Evolutionary conservation across 2,329 filamentous ascomycete species (phyloP).

Genomic region (Penicillium olsonii): DNA sequence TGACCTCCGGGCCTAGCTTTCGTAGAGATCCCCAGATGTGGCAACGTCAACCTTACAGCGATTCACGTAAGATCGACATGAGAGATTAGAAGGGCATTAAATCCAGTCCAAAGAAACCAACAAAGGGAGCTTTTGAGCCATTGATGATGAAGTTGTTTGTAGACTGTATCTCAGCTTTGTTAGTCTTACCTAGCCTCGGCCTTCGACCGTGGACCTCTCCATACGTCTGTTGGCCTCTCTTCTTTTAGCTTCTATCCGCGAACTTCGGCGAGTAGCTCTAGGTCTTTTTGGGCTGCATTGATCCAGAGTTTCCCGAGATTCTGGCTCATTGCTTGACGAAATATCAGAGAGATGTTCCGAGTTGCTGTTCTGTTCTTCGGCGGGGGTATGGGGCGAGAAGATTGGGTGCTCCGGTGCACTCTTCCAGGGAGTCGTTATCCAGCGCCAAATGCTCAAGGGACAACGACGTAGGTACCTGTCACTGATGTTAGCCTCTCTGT

Average conservation of each 20-base stretch:
- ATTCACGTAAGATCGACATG: too few relatives aligned
- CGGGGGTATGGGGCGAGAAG: neutral
- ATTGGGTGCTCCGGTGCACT: neutral
- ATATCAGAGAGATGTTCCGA: neutral
- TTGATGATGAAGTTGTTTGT: too few relatives aligned
- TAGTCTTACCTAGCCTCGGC: neutral
- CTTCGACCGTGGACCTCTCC: neutral
- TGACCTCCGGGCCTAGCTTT: too few relatives aligned
- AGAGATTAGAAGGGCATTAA: too few relatives aligned
- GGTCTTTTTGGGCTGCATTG: too few relatives aligned
- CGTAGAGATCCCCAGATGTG: too few relatives aligned
- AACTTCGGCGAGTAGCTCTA: neutral
- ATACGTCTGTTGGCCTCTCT: too few relatives aligned
- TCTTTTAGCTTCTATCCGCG: neutral
- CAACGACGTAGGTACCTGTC: neutral
- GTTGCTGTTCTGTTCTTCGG: neutral
- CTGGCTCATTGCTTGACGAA: neutral
- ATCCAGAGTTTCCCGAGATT: too few relatives aligned
- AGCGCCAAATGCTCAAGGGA: neutral
- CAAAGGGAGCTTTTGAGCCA: too few relatives aligned
- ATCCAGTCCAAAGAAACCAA: too few relatives aligned
- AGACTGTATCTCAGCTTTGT: neutral
- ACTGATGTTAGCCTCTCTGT: neutral
- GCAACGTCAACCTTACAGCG: too few relatives aligned
- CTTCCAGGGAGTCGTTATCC: neutral